These are phyloP conservation scores for Strigomonas culicis DNA, from an alignment of 208 protist genomes.

Conservation along the genomic window DNA sequence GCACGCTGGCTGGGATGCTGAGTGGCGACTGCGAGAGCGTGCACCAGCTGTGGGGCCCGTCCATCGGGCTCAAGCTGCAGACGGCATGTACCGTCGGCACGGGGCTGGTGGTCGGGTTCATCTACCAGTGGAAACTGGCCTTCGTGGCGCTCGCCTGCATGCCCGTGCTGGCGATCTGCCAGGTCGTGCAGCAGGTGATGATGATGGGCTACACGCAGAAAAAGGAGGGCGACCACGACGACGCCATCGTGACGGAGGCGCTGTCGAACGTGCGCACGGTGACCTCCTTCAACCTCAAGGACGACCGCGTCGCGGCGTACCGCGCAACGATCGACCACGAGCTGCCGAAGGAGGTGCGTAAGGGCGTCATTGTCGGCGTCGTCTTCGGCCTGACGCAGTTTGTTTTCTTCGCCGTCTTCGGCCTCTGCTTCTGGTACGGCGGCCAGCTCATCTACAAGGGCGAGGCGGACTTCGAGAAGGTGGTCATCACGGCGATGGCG, in stretches of 20 bases:
- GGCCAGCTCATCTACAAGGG: conserved; percentile 60
- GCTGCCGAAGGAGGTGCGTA: conserved; percentile 19
- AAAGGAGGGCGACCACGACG: conserved; percentile 35
- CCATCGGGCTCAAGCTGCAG: conserved; percentile 60
- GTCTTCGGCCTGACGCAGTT: conserved; percentile 60
- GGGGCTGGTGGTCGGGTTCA: conserved; percentile 55
- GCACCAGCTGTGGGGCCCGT: conserved; percentile 67
- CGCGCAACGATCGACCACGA: conserved; percentile 17
- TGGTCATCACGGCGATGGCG: conserved; percentile 42
- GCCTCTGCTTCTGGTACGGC: conserved; percentile 79
- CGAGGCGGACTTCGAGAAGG: conserved; percentile 54
- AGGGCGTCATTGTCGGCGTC: conserved; percentile 29
- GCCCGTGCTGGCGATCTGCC: conserved; percentile 39
- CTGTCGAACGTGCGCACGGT: conserved; percentile 75
- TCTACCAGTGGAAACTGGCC: conserved; percentile 76
- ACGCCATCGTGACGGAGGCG: conserved; percentile 62
- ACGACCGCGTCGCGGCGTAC: conserved; percentile 29
- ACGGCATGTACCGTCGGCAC: conserved; percentile 34
- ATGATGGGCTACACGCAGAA: conserved; percentile 35
- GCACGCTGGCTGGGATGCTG: conserved; percentile 65
- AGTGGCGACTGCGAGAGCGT: conserved; percentile 79
- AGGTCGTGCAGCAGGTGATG: conserved; percentile 38
- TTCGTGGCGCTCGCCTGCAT: conserved; percentile 51
- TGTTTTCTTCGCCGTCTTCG: conserved; percentile 46
- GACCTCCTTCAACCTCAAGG: conserved; percentile 67